Evolutionary conservation across 75 land plant genomes (phyloP).

Genomic region (Adiantum capillusveneris): DNA sequence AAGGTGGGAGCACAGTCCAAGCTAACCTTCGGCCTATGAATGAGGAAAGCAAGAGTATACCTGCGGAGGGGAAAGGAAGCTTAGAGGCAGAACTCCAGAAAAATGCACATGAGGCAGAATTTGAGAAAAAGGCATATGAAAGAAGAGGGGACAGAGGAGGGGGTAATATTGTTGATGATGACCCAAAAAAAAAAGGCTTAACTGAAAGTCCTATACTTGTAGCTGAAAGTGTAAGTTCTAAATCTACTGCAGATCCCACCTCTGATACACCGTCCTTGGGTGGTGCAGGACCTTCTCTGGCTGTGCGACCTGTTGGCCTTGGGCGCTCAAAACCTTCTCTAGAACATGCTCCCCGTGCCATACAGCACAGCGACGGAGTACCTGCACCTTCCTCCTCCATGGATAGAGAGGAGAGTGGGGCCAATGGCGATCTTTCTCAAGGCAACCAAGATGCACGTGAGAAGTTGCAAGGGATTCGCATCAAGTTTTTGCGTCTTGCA

Average conservation of each 20-base stretch:
- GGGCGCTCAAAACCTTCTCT: slow-evolving; percentile 47
- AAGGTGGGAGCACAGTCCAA: too few relatives aligned
- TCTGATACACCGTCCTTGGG: slow-evolving; percentile 15
- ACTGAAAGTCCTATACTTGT: slow-evolving; percentile 18
- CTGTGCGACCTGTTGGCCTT: slow-evolving; percentile 65
- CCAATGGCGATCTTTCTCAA: slow-evolving; percentile 35
- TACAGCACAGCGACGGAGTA: slow-evolving; percentile 4
- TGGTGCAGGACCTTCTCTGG: slow-evolving; percentile 19
- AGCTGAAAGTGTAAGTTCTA: slow-evolving; percentile 14
- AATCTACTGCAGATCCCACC: slow-evolving; percentile 9
- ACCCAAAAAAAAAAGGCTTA: neutral
- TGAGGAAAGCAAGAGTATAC: slow-evolving; percentile 17
- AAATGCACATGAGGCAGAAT: too few relatives aligned
- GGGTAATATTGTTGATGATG: too few relatives aligned
- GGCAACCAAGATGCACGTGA: slow-evolving; percentile 62
- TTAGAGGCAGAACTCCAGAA: slow-evolving; percentile 11
- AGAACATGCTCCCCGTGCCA: slow-evolving; percentile 36
- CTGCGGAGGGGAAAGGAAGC: slow-evolving; percentile 8
- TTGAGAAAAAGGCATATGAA: too few relatives aligned
- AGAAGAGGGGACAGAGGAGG: too few relatives aligned
- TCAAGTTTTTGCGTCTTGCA: slow-evolving; percentile 81
- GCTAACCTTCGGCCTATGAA: neutral
- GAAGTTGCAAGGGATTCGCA: slow-evolving; percentile 66
- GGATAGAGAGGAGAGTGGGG: slow-evolving; percentile 24
- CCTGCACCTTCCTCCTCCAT: slow-evolving; percentile 22